Percentiles rank a stretch among this genome's conserved stretches.
Evolutionary conservation across 2,329 filamentous ascomycete genomes (phyloP).

Genomic region (Annulohypoxylon truncatum): DNA sequence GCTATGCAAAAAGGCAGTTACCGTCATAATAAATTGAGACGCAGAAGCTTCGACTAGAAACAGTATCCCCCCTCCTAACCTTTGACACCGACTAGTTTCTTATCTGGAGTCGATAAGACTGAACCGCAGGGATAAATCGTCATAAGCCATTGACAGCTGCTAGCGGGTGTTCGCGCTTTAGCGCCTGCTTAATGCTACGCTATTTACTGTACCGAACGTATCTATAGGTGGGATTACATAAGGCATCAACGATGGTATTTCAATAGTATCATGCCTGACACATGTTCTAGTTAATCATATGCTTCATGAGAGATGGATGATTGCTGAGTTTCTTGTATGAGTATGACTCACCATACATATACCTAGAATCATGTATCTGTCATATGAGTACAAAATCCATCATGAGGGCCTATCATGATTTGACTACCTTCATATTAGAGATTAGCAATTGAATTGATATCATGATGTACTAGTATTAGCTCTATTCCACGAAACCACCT

Average conservation of each 20-base stretch:
- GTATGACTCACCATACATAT: not conserved
- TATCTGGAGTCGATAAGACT: slow-evolving; percentile 35
- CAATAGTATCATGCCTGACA: too few relatives aligned
- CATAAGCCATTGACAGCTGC: slow-evolving; percentile 15
- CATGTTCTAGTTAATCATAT: too few relatives aligned
- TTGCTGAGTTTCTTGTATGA: not conserved
- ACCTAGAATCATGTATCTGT: not conserved
- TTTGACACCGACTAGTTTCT: slow-evolving; percentile 14
- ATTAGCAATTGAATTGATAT: not conserved
- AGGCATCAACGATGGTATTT: too few relatives aligned
- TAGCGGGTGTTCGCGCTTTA: slow-evolving; percentile 7
- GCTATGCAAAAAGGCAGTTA: slow-evolving; percentile 1
- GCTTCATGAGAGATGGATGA: not conserved
- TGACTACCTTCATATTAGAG: not conserved
- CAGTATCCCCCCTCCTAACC: slow-evolving; percentile 28
- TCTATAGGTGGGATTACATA: not conserved
- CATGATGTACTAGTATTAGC: not conserved
- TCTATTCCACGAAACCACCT: not conserved
- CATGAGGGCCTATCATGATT: not conserved
- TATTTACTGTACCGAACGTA: not conserved
- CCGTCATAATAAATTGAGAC: slow-evolving; percentile 2
- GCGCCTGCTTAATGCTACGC: not conserved
- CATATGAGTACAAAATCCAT: not conserved
- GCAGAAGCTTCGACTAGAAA: slow-evolving; percentile 15
- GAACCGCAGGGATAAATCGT: slow-evolving; percentile 2